Evolutionary conservation across 257 asterid species (phyloP).

Genomic region (Coffea canephora): DNA sequence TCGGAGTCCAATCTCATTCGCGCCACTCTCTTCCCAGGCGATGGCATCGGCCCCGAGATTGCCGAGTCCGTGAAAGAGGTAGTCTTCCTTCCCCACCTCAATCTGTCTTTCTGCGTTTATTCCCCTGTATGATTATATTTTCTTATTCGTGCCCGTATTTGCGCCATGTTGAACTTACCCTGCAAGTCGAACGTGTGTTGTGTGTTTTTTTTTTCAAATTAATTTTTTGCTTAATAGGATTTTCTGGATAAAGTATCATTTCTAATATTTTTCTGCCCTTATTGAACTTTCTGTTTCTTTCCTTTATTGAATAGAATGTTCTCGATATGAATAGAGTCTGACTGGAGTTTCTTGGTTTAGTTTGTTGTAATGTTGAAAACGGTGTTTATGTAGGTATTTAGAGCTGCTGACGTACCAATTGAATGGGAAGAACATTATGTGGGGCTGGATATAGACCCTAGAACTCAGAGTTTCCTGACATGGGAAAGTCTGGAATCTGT

Average conservation of each 20-base stretch:
- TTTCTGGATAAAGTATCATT: neutral
- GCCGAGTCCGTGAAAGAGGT: constrained; percentile 86
- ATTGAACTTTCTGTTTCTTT: neutral
- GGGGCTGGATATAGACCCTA: constrained; percentile 81
- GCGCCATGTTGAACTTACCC: neutral
- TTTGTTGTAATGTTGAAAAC: neutral
- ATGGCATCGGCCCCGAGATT: constrained; percentile 95
- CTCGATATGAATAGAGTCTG: neutral
- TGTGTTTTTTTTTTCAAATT: neutral
- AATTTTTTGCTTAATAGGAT: neutral
- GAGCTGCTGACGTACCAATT: constrained; percentile 80
- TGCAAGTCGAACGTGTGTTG: neutral
- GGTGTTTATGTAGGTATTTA: constrained; percentile 52
- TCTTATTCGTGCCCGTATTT: neutral
- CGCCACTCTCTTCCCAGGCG: constrained; percentile 96
- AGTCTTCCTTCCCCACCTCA: neutral
- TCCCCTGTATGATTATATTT: neutral
- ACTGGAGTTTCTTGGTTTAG: neutral
- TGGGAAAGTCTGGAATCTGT: constrained; percentile 98
- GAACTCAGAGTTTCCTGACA: constrained; percentile 93
- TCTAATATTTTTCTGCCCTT: neutral
- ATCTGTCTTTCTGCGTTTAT: neutral
- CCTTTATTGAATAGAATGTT: neutral
- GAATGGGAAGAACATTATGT: constrained; percentile 97
- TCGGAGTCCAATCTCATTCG: constrained; percentile 62